A percentile compares a stretch with the other conserved stretches of the same genome.
phyloP scores from a whole-genome alignment of 1,284 basidiomycete genomes.

The Somion occarium region DNA sequence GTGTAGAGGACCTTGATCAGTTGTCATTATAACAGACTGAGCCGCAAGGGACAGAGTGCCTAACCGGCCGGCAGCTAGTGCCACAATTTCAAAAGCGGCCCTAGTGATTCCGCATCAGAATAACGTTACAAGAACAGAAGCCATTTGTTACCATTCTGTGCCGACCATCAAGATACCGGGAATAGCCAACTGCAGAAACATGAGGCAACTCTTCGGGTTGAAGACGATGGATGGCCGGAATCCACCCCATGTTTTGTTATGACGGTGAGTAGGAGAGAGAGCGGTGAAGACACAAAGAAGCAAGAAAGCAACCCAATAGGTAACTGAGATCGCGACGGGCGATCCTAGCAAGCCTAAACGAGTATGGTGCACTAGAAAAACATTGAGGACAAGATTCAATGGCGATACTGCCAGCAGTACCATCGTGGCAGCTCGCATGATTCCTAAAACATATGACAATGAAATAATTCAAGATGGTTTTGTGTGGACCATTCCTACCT shows the following conservation, averaged over 20 bases:
- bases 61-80: slow-evolving; percentile 67
- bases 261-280: slow-evolving; percentile 45
- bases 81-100: slow-evolving; percentile 79
- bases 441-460: slow-evolving; percentile 53
- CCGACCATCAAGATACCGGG: slow-evolving; percentile 77
- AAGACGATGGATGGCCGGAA: slow-evolving; percentile 43
- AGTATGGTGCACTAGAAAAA: slow-evolving; percentile 57
- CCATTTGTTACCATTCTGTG: slow-evolving; percentile 58
- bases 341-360: slow-evolving; percentile 58
- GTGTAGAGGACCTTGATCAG: slow-evolving; percentile 59
- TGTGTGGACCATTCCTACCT: slow-evolving; percentile 36
- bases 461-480: background rate
- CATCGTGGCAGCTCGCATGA: slow-evolving; percentile 66
- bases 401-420: slow-evolving; percentile 58
- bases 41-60: slow-evolving; percentile 65
- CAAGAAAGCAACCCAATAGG: slow-evolving; percentile 64
- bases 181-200: slow-evolving; percentile 60
- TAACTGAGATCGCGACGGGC: slow-evolving; percentile 60
- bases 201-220: slow-evolving; percentile 41
- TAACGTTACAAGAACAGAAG: background rate
- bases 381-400: slow-evolving; percentile 57
- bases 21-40: slow-evolving; percentile 80
- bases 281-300: slow-evolving; percentile 45
- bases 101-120: slow-evolving; percentile 29
- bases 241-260: slow-evolving; percentile 64